Conservation (phyloP, 345 rosid genomes). For the Salix arbutifolia region DNA sequence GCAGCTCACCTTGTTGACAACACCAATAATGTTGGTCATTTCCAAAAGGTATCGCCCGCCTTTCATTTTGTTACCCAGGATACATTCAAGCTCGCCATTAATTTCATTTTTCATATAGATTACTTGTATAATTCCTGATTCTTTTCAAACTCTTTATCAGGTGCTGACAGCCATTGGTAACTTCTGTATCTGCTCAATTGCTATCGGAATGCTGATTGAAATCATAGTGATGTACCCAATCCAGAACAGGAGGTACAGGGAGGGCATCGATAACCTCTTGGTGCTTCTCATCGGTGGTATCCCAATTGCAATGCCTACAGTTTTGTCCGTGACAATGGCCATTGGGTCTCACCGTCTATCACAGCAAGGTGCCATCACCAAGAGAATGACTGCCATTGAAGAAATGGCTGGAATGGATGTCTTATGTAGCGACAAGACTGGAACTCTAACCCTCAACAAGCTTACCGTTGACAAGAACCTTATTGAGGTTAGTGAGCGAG, state of each 20-base stretch:
- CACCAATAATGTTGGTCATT: slow-evolving; percentile 93
- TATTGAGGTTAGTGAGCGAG: slow-evolving; percentile 54
- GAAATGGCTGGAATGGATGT: slow-evolving; percentile 99
- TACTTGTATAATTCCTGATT: background rate
- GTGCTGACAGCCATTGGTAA: slow-evolving; percentile 88
- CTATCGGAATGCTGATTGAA: slow-evolving; percentile 70
- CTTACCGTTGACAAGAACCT: slow-evolving; percentile 81
- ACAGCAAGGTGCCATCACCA: slow-evolving; percentile 93
- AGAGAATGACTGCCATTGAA: slow-evolving; percentile 98
- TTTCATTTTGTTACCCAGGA: background rate
- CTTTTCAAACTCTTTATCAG: slow-evolving; percentile 23
- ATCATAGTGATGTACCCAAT: slow-evolving; percentile 70
- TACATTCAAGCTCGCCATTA: background rate
- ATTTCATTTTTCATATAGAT: background rate
- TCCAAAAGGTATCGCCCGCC: slow-evolving; percentile 56
- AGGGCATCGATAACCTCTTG: slow-evolving; percentile 86
- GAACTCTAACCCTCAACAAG: slow-evolving; percentile 93
- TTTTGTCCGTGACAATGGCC: slow-evolving; percentile 95
- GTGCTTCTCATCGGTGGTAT: slow-evolving; percentile 98
- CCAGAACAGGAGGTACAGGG: slow-evolving; percentile 68
- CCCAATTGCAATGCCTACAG: slow-evolving; percentile 98
- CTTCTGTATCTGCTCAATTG: slow-evolving; percentile 95
- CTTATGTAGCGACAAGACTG: slow-evolving; percentile 93
- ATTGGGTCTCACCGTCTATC: slow-evolving; percentile 90
- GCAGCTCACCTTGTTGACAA: slow-evolving; percentile 93